Evolutionary conservation across 75 land plant species (phyloP).

Genomic region (Picea sitchensis): DNA sequence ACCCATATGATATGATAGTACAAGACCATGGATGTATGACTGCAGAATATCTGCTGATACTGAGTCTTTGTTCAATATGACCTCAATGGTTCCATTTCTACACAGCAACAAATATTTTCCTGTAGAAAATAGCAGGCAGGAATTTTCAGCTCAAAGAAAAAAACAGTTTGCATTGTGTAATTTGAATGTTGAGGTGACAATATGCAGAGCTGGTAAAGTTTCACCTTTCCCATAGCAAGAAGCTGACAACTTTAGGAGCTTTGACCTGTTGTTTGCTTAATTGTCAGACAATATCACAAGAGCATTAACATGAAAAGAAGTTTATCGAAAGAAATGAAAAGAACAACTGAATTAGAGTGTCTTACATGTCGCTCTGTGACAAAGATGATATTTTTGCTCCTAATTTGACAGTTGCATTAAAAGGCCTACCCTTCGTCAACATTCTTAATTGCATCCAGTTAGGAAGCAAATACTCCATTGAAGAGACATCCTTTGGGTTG

Average conservation of each 20-base stretch:
- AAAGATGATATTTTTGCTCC: conserved; percentile 55
- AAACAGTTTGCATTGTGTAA: background rate
- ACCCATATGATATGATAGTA: conserved; percentile 23
- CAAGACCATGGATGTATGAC: conserved; percentile 57
- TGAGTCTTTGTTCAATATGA: conserved; percentile 43
- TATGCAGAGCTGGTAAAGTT: background rate
- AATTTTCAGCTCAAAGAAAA: background rate
- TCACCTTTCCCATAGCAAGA: conserved; percentile 42
- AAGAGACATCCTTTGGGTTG: conserved; percentile 50
- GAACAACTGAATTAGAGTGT: background rate
- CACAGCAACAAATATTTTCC: conserved; percentile 49
- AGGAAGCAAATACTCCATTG: conserved; percentile 55
- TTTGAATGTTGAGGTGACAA: background rate
- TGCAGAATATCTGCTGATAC: conserved; percentile 43
- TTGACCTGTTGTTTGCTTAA: conserved; percentile 26
- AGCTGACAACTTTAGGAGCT: conserved; percentile 27
- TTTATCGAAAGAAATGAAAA: background rate
- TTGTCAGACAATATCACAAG: background rate
- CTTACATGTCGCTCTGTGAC: conserved; percentile 40
- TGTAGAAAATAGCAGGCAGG: conserved; percentile 9
- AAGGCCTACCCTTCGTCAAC: conserved; percentile 12
- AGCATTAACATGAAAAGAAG: background rate
- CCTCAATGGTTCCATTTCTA: conserved; percentile 23
- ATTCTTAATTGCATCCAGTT: conserved; percentile 33
- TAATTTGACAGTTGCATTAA: conserved; percentile 20